Evolutionary conservation across 495 filamentous ascomycete species (phyloP), one percentile per base, ranked within the genome.

Genomic region (Pseudotulostoma volvatum): DNA sequence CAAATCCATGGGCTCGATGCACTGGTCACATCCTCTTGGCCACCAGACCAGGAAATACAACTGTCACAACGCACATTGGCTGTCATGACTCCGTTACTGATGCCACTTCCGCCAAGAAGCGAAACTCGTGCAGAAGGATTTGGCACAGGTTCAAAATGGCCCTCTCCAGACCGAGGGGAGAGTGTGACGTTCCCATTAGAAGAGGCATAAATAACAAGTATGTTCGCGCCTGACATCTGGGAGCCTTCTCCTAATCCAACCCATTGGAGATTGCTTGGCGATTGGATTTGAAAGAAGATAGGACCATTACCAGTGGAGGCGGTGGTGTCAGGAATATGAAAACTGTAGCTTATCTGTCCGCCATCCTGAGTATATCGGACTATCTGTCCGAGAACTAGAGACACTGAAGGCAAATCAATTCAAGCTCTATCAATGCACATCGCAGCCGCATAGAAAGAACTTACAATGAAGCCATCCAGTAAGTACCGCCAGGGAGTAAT

Each of bases 151-250:
- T 64, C 50, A n/a, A 50, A 35, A 45, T 77, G 54, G 8, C 59
- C 61, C 9, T 44, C 49, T 16, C 68, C 68, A 11, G 52, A 47
- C n/a, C 77, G 65, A 3, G 71, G 63, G 17, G 74, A 79, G 25
- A 78, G 40, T 0, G 77, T 82, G 48, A 79, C 59, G 45, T 79
- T 79, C 9, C n/a, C 45, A 19, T 72, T 70, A 7, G 40, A 43
- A 3, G 70, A 68, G 14, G 68, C 51, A 51, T 79, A 81, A 48
- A 77, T 66, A 16, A 81, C 46, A 49, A 81, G 79, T 18, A 82
- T 76, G 44, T 73, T 72, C 17, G 77, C 57, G 9, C 63, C 68
- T 7, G 46, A 42, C 77, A 82, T 82, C 18, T 43, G 40, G 0
- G 31, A 37, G 9, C 77, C 77, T 28, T 73, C 70, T 4, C 77